These are phyloP conservation scores for Fraxinus anomala DNA, from an alignment of 257 asterid genomes.

Conservation along the genomic window DNA sequence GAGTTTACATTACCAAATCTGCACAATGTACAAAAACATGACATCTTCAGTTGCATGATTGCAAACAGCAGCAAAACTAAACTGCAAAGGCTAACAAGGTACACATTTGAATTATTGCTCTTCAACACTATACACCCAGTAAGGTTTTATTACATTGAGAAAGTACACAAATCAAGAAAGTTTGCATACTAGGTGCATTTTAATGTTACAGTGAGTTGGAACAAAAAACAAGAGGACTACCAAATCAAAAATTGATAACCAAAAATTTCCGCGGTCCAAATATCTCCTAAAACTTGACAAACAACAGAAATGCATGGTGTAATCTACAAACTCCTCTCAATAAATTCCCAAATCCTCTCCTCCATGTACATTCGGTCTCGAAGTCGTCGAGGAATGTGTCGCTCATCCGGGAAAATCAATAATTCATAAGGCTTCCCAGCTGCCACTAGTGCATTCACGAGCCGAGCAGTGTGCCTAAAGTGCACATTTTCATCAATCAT, in stretches of 20 bases:
- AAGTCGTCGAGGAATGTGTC: constrained; percentile 79
- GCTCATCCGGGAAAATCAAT: constrained; percentile 88
- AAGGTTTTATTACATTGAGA: constrained; percentile 3
- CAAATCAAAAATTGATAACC: background rate
- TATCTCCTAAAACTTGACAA: constrained; percentile 5
- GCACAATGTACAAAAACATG: background rate
- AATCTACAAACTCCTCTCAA: constrained; percentile 67
- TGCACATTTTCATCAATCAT: constrained; percentile 97
- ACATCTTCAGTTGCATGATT: too few species aligned
- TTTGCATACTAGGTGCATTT: background rate
- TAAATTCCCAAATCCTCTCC: constrained; percentile 89
- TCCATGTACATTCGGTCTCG: constrained; percentile 84
- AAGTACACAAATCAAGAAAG: background rate
- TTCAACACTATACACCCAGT: background rate
- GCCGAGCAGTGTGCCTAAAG: constrained; percentile 92
- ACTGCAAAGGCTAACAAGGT: background rate
- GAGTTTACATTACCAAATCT: background rate
- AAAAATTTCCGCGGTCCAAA: background rate
- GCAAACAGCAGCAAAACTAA: background rate
- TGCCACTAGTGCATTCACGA: constrained; percentile 71
- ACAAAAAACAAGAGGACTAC: background rate
- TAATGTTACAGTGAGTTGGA: background rate
- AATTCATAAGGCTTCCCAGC: constrained; percentile 71
- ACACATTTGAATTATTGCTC: background rate
- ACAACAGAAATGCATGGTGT: constrained; percentile 1